Evolutionary conservation across 2,329 filamentous ascomycete genomes (phyloP).

Genomic region (Leptographium radiaticola): DNA sequence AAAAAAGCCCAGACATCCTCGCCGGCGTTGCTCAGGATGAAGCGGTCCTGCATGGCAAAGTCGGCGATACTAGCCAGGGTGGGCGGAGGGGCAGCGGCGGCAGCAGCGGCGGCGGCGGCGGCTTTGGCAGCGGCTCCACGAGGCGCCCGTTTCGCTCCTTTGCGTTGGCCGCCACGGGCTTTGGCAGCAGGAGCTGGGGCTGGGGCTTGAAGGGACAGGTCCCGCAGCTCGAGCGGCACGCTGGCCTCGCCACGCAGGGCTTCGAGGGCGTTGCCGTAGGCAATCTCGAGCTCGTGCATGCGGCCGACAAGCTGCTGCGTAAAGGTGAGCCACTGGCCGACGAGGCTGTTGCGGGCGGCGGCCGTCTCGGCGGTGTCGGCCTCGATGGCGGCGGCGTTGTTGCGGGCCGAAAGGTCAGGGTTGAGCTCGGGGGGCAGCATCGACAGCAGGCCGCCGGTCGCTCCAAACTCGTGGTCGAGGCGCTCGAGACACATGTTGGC

Average conservation of each 20-base stretch:
- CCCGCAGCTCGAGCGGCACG: neutral
- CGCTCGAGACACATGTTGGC: constrained; percentile 47
- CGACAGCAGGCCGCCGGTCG: constrained; percentile 41
- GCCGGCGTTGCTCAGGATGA: constrained; percentile 40
- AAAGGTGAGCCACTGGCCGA: constrained; percentile 44
- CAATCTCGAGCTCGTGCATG: constrained; percentile 43
- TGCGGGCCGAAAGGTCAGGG: neutral
- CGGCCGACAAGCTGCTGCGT: constrained; percentile 39
- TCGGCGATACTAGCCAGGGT: constrained; percentile 18
- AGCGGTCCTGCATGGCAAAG: constrained; percentile 36
- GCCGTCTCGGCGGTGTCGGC: constrained; percentile 15
- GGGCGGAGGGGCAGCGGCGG: neutral
- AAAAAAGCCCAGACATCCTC: constrained; percentile 35
- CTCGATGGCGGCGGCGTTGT: constrained; percentile 15
- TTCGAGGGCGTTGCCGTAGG: constrained; percentile 37
- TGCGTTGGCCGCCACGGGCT: no score
- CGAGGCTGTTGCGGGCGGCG: constrained; percentile 34
- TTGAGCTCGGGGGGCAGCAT: constrained; percentile 29
- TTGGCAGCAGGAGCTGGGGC: no score
- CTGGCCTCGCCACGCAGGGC: constrained; percentile 26
- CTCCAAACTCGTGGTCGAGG: constrained; percentile 44
- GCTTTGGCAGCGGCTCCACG: neutral
- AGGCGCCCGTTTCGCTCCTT: no score
- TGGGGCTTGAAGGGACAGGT: neutral
- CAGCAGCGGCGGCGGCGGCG: neutral